Evolutionary conservation across 805 yeast species (phyloP).

Genomic region (Yarrowia sp.): DNA sequence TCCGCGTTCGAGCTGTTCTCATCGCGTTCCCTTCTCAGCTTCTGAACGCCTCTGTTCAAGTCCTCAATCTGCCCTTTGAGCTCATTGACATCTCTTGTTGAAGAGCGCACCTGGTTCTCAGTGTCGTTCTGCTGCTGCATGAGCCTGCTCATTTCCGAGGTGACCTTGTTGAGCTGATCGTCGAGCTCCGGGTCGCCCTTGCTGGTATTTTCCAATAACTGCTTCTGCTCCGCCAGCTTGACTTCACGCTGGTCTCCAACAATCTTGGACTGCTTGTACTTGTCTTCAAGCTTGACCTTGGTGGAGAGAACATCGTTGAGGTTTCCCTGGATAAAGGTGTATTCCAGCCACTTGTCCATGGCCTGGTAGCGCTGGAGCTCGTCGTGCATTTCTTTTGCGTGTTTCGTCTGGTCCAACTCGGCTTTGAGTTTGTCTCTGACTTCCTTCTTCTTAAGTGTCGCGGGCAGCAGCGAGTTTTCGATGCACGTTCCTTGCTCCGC

Average conservation of each 20-base stretch:
- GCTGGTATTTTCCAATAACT: not conserved
- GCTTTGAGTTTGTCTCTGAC: conserved; percentile 11
- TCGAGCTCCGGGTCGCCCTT: conserved; percentile 4
- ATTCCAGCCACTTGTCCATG: conserved; percentile 5
- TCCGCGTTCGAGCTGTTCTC: not conserved
- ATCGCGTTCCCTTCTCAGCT: not conserved
- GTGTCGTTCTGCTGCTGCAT: not conserved
- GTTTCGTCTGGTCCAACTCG: not conserved
- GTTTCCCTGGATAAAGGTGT: not conserved
- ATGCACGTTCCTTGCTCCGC: conserved; percentile 45
- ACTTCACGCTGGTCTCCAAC: not conserved
- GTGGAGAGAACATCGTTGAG: not conserved
- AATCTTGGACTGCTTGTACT: not conserved
- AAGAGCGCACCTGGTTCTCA: not conserved
- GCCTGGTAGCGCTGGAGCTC: not conserved
- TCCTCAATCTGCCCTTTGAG: not conserved
- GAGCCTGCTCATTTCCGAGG: not conserved
- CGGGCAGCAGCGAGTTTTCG: conserved; percentile 42
- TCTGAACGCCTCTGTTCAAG: not conserved
- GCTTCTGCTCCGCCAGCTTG: not conserved
- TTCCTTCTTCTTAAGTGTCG: conserved; percentile 39
- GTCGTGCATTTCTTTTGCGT: not conserved
- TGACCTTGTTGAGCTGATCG: not conserved
- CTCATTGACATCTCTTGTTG: not conserved
- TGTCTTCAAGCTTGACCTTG: not conserved